Evolutionary conservation across 2,329 filamentous ascomycete species (phyloP).

Genomic region (Ophiostoma novo-ulmi): DNA sequence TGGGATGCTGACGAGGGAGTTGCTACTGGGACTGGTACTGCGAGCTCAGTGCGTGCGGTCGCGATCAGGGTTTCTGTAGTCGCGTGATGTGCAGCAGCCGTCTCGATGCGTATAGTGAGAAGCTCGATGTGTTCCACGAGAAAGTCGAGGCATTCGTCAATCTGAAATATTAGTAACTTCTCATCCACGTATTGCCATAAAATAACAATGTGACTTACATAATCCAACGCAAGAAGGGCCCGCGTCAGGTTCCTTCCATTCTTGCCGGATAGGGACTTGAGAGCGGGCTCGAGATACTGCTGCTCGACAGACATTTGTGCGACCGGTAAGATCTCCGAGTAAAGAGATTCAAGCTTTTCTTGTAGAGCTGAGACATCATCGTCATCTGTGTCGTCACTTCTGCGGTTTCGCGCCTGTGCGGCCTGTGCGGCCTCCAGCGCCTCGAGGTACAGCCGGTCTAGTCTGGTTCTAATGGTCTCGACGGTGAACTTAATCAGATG

Average conservation of each 20-base stretch:
- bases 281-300: conserved; percentile 59
- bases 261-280: conserved; percentile 42
- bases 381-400: conserved; percentile 32
- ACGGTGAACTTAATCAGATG: conserved; percentile 55
- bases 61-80: conserved; percentile 39
- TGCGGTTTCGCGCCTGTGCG: conserved; percentile 28
- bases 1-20: not conserved
- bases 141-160: conserved; percentile 49
- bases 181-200: not conserved
- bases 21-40: conserved; percentile 28
- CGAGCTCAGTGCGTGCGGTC: conserved; percentile 43
- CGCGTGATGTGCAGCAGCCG: conserved; percentile 44
- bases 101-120: conserved; percentile 41
- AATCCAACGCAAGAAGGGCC: conserved; percentile 45
- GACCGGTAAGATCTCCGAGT: conserved; percentile 63
- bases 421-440: conserved; percentile 33
- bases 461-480: conserved; percentile 48
- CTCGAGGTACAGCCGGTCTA: conserved; percentile 54
- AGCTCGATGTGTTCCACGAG: conserved; percentile 45
- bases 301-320: conserved; percentile 67
- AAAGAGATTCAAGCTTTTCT: conserved; percentile 63
- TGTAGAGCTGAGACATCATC: conserved; percentile 50
- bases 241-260: conserved; percentile 42
- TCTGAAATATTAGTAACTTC: conserved; percentile 34
- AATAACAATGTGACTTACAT: conserved; percentile 39